Evolutionary conservation across 106 monocot species (phyloP), one percentile per base, ranked within the genome.

Genomic region (Apostasia shenzhenica): DNA sequence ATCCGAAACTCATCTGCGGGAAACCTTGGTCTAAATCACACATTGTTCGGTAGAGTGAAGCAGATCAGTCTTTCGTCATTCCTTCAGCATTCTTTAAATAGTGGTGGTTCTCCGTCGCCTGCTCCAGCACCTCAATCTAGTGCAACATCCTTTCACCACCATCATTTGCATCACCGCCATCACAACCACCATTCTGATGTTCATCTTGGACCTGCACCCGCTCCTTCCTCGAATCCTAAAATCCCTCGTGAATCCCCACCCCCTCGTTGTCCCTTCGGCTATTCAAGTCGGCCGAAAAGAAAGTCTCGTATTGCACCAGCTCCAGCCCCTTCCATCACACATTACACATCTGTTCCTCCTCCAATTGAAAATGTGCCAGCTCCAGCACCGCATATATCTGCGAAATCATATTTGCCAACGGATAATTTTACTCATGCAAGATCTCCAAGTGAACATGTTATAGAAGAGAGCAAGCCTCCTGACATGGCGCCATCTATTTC

Each of bases 21-120:
- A 68, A 97, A 97, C 43, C 86, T 97, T 75, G 95, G 95, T 41
- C 84, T 97, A 41, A 97, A 97, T 76, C 83, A 92, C 67, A 92
- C 86, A 57, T 77, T 97, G 39, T 97, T 97, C 81, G 95, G 95
- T 67, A 84, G 73, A 82, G 95, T 97, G 70, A 97, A 92, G 78
- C 95, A 97, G 81, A 82, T 97, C 44, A 79, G 73, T 1, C 89
- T 97, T 41, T 92, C 95, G 42, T 84, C 92, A 26, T 97, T 78
- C 75, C 84, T 92, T 54, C 86, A 81, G 65, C 84, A 86, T 81
- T 89, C 95, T 69, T 79, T 97, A 8, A 87, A 78, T 67, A 73
- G 67, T 70, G 79, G 74, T 52, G 57, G 62, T 14, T 56, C 75
- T 53, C 49, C 46, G 41, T 76, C 89, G 43, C 91, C 95, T 49